These are phyloP conservation scores for Extremus antarcticus DNA, from an alignment of 495 filamentous ascomycete genomes.

Conservation along the genomic window DNA sequence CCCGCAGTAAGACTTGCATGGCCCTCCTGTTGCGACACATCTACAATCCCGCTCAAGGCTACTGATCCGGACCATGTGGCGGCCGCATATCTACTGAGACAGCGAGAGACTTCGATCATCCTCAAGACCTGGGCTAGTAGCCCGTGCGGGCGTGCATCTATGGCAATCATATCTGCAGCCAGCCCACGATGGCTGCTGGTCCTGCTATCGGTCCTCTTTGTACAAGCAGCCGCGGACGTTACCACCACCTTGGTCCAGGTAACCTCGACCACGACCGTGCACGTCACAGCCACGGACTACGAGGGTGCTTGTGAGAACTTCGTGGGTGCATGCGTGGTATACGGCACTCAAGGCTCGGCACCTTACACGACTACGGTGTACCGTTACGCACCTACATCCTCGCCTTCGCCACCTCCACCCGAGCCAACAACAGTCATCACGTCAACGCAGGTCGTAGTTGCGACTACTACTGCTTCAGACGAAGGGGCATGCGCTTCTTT, in stretches of 20 bases:
- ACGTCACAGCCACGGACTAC: background rate
- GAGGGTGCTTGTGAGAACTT: background rate
- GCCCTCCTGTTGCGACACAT: too few relatives aligned
- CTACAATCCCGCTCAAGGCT: too few relatives aligned
- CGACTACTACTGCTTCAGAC: background rate
- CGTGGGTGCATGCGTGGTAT: conserved; percentile 1
- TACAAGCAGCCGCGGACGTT: background rate
- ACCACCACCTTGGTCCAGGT: background rate
- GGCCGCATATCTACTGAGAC: too few relatives aligned
- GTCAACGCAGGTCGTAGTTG: background rate
- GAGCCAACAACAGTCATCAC: background rate
- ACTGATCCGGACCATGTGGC: too few relatives aligned
- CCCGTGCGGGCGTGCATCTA: background rate
- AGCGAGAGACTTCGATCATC: too few relatives aligned
- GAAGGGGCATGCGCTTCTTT: background rate
- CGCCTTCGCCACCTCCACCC: background rate
- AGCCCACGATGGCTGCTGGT: background rate
- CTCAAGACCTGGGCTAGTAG: too few relatives aligned
- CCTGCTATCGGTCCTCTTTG: background rate
- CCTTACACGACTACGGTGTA: conserved; percentile 1
- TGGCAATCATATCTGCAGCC: background rate
- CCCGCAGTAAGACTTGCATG: too few relatives aligned
- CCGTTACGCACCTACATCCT: background rate
- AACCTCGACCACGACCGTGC: background rate
- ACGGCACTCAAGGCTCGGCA: background rate